Evolutionary conservation across 768 basidiomycete species (phyloP).

Genomic region (Thelephora aurantiotincta): DNA sequence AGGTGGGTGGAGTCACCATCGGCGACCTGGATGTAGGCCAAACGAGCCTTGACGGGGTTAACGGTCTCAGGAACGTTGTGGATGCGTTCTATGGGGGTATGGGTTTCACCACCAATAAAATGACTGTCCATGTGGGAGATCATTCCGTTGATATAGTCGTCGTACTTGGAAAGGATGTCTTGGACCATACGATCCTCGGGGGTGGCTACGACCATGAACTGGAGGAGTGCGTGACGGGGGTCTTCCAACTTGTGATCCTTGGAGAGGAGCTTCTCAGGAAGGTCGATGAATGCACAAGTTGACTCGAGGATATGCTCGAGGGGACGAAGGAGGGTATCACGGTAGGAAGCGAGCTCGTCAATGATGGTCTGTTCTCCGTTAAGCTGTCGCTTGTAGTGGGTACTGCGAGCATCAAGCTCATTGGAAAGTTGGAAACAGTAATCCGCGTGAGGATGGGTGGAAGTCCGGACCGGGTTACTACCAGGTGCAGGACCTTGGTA

Average conservation of each 20-base stretch:
- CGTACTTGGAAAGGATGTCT: constrained; percentile 36
- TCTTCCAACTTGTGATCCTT: constrained; percentile 18
- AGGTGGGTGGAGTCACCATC: constrained; percentile 43
- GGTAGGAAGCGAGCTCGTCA: constrained; percentile 4
- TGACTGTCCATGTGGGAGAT: constrained; percentile 21
- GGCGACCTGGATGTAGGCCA: constrained; percentile 78
- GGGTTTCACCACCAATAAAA: constrained; percentile 28
- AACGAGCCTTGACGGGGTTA: constrained; percentile 63
- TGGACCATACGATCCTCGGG: constrained; percentile 32
- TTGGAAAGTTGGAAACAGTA: constrained; percentile 33
- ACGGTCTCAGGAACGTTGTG: constrained; percentile 63
- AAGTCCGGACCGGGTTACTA: constrained; percentile 8
- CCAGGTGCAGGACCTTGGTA: constrained; percentile 46
- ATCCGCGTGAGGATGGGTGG: constrained; percentile 30
- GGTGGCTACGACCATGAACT: constrained; percentile 70
- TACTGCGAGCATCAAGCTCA: constrained; percentile 20
- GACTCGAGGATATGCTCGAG: constrained; percentile 34
- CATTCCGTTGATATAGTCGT: constrained; percentile 39
- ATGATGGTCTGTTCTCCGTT: constrained; percentile 23
- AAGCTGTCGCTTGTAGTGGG: constrained; percentile 12
- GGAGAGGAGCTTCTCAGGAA: constrained; percentile 22
- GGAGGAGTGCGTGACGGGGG: constrained; percentile 44
- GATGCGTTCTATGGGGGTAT: constrained; percentile 28
- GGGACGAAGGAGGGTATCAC: constrained; percentile 13
- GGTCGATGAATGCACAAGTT: constrained; percentile 40